Percentiles rank a stretch among this genome's conserved stretches.
Conservation (phyloP, 306 rosid genomes). For the apple (Malus domestica) region ASM211411v1 NC_041792.1:29208907-29209406, state of each 20-base stretch:
- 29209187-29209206: constrained; percentile 98
- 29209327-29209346: constrained; percentile 70
- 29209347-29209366: not conserved
- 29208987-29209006: not conserved
- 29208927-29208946: constrained; percentile 99
- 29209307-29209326: constrained; percentile 84
- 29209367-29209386: not conserved
- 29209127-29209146: constrained; percentile 77
- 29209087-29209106: constrained; percentile 8
- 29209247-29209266: constrained; percentile 95
- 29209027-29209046: not conserved
- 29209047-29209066: not conserved
- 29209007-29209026: not conserved
- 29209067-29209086: not conserved
- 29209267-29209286: constrained; percentile 93
- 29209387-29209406: constrained; percentile 12
- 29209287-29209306: constrained; percentile 91
- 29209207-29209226: constrained; percentile 94
- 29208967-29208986: not conserved
- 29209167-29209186: constrained; percentile 89
- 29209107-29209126: constrained; percentile 58
- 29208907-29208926: constrained; percentile 89
- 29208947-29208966: constrained; percentile 17
- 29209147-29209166: constrained; percentile 68
- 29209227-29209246: constrained; percentile 95